These are phyloP conservation scores for Coemansia sp. DNA, from an alignment of 192 early-diverging fungal species.

Conservation along the genomic window DNA sequence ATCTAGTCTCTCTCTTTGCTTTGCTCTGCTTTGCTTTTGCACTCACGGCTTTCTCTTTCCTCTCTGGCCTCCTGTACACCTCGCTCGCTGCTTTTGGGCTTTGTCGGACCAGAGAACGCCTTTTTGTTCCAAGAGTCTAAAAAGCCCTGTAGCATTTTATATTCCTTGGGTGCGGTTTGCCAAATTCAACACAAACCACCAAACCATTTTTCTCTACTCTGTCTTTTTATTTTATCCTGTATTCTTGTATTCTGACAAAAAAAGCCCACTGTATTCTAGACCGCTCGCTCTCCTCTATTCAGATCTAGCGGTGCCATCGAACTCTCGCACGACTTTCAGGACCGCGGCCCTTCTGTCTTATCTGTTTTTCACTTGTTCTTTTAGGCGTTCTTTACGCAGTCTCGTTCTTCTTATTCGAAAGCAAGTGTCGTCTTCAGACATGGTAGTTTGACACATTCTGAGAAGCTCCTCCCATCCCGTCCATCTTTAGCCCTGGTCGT, in stretches of 20 bases:
- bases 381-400: too few species aligned
- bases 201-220: neutral
- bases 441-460: neutral
- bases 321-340: neutral
- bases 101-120: conserved; percentile 1
- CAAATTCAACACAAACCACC: conserved; percentile 1
- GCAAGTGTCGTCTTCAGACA: neutral
- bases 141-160: neutral
- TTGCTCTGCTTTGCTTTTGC: conserved; percentile 9
- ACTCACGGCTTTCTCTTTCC: neutral
- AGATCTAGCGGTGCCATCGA: neutral
- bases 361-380: neutral
- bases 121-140: neutral
- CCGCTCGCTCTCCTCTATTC: neutral
- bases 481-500: neutral
- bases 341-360: neutral
- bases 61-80: neutral
- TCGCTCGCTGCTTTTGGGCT: neutral
- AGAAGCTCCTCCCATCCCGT: neutral
- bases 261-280: conserved; percentile 5
- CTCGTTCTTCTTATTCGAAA: neutral
- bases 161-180: neutral
- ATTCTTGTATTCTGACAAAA: conserved; percentile 5
- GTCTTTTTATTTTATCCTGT: neutral
- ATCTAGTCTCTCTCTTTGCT: neutral